Conservation (phyloP, 305 asterid genomes). For the Petunia hybrid region DNA sequence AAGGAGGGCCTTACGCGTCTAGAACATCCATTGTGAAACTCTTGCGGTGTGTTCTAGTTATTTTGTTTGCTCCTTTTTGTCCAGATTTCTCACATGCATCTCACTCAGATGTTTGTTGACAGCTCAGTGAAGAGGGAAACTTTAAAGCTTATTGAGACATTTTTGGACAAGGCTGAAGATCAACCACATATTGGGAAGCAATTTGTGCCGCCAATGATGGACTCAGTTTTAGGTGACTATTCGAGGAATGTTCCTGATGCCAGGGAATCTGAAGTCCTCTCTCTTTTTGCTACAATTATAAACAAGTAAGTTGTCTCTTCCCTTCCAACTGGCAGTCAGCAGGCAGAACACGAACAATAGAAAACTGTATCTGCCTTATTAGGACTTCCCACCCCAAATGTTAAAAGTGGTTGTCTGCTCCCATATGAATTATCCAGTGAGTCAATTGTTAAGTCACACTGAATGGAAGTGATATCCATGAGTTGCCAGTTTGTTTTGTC, state of each 20-base stretch:
- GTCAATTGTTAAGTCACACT: neutral
- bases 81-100: constrained; percentile 22
- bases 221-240: constrained; percentile 94
- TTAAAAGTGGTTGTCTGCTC: neutral
- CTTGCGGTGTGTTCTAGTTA: constrained; percentile 63
- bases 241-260: constrained; percentile 98
- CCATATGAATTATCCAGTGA: neutral
- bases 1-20: constrained; percentile 97
- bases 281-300: constrained; percentile 94
- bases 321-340: neutral
- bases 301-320: constrained; percentile 67
- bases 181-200: constrained; percentile 92
- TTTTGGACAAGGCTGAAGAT: constrained; percentile 95
- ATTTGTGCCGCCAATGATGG: constrained; percentile 99
- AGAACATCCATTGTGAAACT: constrained; percentile 89
- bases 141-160: constrained; percentile 93
- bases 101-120: constrained; percentile 41
- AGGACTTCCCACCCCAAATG: neutral
- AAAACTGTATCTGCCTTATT: neutral
- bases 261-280: constrained; percentile 98
- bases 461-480: neutral
- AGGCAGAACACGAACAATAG: neutral
- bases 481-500: neutral
- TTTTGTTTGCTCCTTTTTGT: neutral
- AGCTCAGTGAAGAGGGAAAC: constrained; percentile 99